These are phyloP conservation scores for Penicillium glabrum DNA, from an alignment of 2,329 filamentous ascomycete genomes.

Conservation along the genomic window DNA sequence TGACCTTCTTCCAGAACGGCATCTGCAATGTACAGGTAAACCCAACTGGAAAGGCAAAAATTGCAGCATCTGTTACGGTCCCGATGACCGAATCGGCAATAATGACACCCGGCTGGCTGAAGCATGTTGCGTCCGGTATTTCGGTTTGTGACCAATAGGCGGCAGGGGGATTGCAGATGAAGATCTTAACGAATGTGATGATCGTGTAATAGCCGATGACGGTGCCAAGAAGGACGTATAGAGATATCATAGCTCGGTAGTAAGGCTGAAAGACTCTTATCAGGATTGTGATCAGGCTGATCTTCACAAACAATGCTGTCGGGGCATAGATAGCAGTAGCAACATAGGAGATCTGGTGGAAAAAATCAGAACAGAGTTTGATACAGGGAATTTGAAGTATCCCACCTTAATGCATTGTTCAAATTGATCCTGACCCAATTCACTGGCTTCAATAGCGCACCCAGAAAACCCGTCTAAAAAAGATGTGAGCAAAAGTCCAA, in stretches of 20 bases:
- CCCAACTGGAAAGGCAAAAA: constrained; percentile 12
- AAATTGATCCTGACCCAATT: background rate
- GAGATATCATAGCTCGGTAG: constrained; percentile 5
- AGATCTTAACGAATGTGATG: constrained; percentile 19
- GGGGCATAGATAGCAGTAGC: constrained; percentile 15
- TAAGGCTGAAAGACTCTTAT: constrained; percentile 13
- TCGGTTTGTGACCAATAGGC: constrained; percentile 11
- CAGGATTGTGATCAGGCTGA: constrained; percentile 12
- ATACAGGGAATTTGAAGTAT: background rate
- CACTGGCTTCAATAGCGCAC: background rate
- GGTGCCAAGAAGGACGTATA: constrained; percentile 10
- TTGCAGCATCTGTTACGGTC: constrained; percentile 16
- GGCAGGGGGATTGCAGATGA: constrained; percentile 15
- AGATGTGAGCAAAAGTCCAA: background rate
- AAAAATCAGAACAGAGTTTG: background rate
- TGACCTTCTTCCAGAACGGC: constrained; percentile 10
- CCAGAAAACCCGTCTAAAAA: constrained; percentile 3
- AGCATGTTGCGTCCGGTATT: constrained; percentile 2
- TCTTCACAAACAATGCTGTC: constrained; percentile 14
- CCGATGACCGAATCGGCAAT: constrained; percentile 18
- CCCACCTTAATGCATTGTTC: constrained; percentile 6
- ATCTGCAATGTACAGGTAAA: constrained; percentile 15
- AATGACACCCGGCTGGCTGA: constrained; percentile 10
- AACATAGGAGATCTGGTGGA: constrained; percentile 10
- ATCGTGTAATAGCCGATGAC: constrained; percentile 12